Base-by-base conservation (phyloP, 169 alveolate species). In the Plasmodium blacklocki region DNA sequence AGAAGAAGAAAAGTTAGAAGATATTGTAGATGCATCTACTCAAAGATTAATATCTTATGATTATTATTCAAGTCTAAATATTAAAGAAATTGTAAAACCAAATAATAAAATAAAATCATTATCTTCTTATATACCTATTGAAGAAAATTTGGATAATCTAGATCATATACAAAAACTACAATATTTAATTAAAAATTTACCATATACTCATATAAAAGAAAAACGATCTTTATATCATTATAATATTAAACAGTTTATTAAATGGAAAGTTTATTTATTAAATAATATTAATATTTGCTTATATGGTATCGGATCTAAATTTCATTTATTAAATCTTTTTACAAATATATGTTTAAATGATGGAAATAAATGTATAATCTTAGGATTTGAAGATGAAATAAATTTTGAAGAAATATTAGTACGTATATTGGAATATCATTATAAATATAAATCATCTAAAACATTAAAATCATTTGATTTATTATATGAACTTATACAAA, bases 181-280 rank as follows among this genome's bases (percentile, higher is more conserved):
- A 39, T 76, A 66, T 58, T 59, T 76, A 21, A 76, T 76, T 26
- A 76, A 76, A 26, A 76, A 76, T 45, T 56, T 76, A 39, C 89
- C 89, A 0, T 60, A 76, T 68, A 76, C 89, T 49, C 89, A 76
- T 64, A 66, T 76, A 23, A 76, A 76, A 32, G 89, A 76, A 43
- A 76, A 76, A 64, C 21, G 89, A 71, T 76, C 89, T 12, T 59
- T 76, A 52, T 76, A 76, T 23, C 89, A 76, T 58, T 76, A 76
- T 71, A 76, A 76, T 47, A 66, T 76, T 18, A 76, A 76, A 59
- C 89, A 76, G 32, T 76, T 76, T 23, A 76, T 76, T 5, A 76
- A 76, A 26, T 76, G 89, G 89, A 76, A 76, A 64, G 89, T 76
- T 1, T 76, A 76, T 76, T 58, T 76, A 63, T 64, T 76, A 71